Base-by-base conservation (phyloP, 768 basidiomycete genomes). In the Phylloporus arenicola region DNA sequence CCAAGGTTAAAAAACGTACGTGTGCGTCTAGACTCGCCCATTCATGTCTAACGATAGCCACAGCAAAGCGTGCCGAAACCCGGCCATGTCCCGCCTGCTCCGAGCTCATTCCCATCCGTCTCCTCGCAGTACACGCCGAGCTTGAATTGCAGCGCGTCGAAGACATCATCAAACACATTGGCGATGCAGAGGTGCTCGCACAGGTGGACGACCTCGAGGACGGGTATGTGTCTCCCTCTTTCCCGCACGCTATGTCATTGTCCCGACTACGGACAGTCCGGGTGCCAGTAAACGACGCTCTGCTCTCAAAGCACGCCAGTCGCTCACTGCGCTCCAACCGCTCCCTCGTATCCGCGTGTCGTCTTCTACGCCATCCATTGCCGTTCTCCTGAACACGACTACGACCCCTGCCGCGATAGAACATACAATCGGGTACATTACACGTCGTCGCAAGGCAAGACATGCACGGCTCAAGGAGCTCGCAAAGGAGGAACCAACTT, bases 31-130 rank as follows among this genome's bases (percentile, higher is more conserved):
- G 27, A 25, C 31, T 3, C n/a, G 11, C 35, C 7, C 20, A 6
- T 39, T 10, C 20, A 25, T 14, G 29, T 4, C 42, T 52, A 10
- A 52, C 44, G 45, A 35, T 11, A n/a, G 27, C 24, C 46, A 45
- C 50, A 88, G 86, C 75, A 4, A 86, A 81, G 64, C 80, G 83
- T 39, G 87, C 84, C 16, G 87, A 89, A 62, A 91, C 86, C 3
- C 74, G 81, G 50, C 72, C 72, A 51, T 92, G 88, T 60, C 89
- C 88, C 2, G 79, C 85, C 34, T 92, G 88, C 67, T 70, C 75
- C 13, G 88, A 91, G 62, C 63, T 63, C 34, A 84, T 92, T 37
- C 88, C 88, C 13, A 61, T 88, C 20, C 82, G 88, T 12, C 74
- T 90, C n/a, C 72, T 91, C 14, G 73, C 72, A 3, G 73, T 70